Conservation (phyloP, 2,329 filamentous ascomycete genomes). For the Erysiphe pulchra region DNA sequence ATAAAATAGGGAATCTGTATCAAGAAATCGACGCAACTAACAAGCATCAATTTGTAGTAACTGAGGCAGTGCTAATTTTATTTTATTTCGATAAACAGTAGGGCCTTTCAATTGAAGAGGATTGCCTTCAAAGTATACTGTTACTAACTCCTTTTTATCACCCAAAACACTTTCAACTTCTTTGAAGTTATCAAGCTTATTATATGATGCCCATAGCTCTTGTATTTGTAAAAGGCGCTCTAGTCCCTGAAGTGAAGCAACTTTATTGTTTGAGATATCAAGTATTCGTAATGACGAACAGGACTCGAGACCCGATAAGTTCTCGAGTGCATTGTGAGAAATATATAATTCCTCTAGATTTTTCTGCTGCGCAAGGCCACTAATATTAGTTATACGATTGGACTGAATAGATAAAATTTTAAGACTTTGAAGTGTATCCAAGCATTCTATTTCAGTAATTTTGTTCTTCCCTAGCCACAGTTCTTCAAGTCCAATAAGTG, state of each 20-base stretch:
- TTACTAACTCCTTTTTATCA: constrained; percentile 58
- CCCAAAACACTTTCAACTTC: constrained; percentile 57
- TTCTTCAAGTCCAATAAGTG: constrained; percentile 53
- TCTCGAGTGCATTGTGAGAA: constrained; percentile 73
- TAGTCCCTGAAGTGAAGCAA: constrained; percentile 49
- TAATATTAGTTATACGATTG: constrained; percentile 63
- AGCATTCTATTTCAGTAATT: constrained; percentile 57
- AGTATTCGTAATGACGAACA: constrained; percentile 44
- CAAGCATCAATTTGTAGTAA: constrained; percentile 89
- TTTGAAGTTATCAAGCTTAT: constrained; percentile 50
- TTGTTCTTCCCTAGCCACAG: constrained; percentile 95
- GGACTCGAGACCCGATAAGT: constrained; percentile 44
- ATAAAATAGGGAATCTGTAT: too few relatives aligned
- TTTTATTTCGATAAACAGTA: constrained; percentile 85
- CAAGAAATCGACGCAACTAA: constrained; percentile 25
- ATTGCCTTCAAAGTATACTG: constrained; percentile 93
- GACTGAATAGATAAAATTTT: constrained; percentile 84
- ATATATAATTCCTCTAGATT: constrained; percentile 84
- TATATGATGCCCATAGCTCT: constrained; percentile 88
- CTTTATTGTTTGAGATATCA: constrained; percentile 73
- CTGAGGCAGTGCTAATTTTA: constrained; percentile 65
- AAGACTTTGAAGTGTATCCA: constrained; percentile 51
- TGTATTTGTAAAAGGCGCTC: constrained; percentile 45
- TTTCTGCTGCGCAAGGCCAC: constrained; percentile 45
- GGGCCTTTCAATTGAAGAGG: constrained; percentile 56